Conservation (phyloP, 164 flowering plant genomes). For the Vitis rupestris region DNA sequence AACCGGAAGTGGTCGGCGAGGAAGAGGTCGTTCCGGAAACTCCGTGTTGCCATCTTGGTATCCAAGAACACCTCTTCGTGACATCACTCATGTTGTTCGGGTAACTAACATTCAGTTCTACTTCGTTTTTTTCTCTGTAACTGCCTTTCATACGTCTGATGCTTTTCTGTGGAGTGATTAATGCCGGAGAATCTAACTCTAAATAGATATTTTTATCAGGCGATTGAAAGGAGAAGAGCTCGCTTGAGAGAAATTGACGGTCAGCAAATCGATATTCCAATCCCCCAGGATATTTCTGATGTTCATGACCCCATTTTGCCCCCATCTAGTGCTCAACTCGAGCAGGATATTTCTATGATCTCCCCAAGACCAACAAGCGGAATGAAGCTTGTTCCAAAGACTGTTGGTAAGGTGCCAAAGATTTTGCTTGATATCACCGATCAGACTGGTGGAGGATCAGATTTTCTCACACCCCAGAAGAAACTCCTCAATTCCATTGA, state of each 20-base stretch:
- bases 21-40: slow-evolving; percentile 19
- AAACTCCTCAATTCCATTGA: slow-evolving; percentile 62
- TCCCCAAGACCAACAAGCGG: slow-evolving; percentile 26
- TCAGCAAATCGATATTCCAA: slow-evolving; percentile 31
- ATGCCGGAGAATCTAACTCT: background rate
- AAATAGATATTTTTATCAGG: slow-evolving; percentile 32
- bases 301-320: slow-evolving; percentile 22
- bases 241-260: slow-evolving; percentile 40
- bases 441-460: slow-evolving; percentile 27
- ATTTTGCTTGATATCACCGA: slow-evolving; percentile 37
- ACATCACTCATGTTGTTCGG: slow-evolving; percentile 53
- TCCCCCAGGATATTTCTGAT: slow-evolving; percentile 15
- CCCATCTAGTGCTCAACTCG: slow-evolving; percentile 35
- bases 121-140: background rate
- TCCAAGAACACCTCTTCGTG: slow-evolving; percentile 70
- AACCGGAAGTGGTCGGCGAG: slow-evolving; percentile 15
- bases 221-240: slow-evolving; percentile 73
- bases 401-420: slow-evolving; percentile 37
- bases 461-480: slow-evolving; percentile 62
- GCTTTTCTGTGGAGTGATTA: background rate
- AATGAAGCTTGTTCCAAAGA: slow-evolving; percentile 18
- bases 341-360: slow-evolving; percentile 31
- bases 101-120: slow-evolving; percentile 22
- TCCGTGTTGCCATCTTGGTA: slow-evolving; percentile 65
- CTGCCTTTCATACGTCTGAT: background rate